Base-by-base conservation (phyloP, 2,329 filamentous ascomycete genomes). In the Beauveria brongniartii region DNA sequence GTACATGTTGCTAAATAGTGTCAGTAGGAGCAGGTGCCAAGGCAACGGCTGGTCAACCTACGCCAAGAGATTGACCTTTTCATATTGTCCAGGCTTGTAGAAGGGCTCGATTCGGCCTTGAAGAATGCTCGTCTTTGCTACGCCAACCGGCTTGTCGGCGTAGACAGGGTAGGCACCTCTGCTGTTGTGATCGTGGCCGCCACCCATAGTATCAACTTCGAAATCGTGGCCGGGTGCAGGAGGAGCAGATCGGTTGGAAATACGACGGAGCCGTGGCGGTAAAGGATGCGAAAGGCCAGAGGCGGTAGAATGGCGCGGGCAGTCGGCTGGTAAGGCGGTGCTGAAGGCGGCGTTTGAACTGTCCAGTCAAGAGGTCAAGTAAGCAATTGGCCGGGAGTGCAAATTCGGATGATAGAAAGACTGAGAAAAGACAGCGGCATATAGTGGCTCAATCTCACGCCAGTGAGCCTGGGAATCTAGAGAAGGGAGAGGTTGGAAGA, bases 41-140 rank as follows among this genome's bases (percentile, higher is more conserved):
- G 43, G 9, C 3, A 26, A 12, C 20, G 22, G 44, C 22, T 3
- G 26, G 44, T 34, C 24, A 47, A 73, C 85, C 65, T 77, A 90
- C 84, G 88, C 84, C 62, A 87, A 78, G 52, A 96, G 80, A 69
- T 92, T 92, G 67, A 90, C 81, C 62, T 82, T 82, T 64, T 87
- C 81, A 76, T 92, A 96, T 75, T 95, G 90, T 55, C 92, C 92
- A 53, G 78, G 79, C 63, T 83, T 83, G 63, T 90, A 92, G 75
- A 97, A 96, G 69, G 90, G 87, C 63, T 82, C 80, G 70, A 97
- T 87, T 59, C 93, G 87, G 67, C 91, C 87, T 69, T 86, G 88
- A 77, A 96, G 95, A 74, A 97, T 91, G 71, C 84, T 85, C 67
- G 87, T 82, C 73, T 96, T 97, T 72, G 89, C 85, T 75, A 94